Evolutionary conservation across 441 rosid species (phyloP).

Genomic region (Euphorbia schlechtendalii): DNA sequence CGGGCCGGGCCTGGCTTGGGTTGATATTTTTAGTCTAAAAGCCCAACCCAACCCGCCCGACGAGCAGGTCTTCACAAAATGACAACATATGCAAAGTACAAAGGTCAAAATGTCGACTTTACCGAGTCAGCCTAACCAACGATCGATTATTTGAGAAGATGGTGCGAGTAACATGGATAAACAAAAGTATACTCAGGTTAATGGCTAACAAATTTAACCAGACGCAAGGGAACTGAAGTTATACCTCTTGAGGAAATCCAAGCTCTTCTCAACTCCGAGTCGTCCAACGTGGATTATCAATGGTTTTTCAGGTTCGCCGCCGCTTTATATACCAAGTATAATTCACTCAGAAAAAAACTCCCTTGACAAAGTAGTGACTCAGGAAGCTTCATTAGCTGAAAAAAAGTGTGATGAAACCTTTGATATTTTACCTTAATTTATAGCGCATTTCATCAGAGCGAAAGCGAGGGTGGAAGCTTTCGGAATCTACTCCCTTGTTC

Average conservation of each 20-base stretch:
- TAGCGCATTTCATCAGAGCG: slow-evolving; percentile 73
- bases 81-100: too few relatives aligned
- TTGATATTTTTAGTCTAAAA: too few relatives aligned
- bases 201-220: not conserved
- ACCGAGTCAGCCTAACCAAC: too few relatives aligned
- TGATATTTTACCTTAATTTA: slow-evolving; percentile 51
- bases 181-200: not conserved
- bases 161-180: not conserved
- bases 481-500: slow-evolving; percentile 98
- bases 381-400: slow-evolving; percentile 1
- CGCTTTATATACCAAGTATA: slow-evolving; percentile 26
- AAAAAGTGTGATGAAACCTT: too few relatives aligned
- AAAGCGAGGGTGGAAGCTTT: slow-evolving; percentile 76
- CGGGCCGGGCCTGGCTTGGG: too few relatives aligned
- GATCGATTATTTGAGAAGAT: too few relatives aligned
- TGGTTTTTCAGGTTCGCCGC: slow-evolving; percentile 89
- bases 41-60: too few relatives aligned
- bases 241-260: slow-evolving; percentile 81
- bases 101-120: too few relatives aligned
- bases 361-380: too few relatives aligned
- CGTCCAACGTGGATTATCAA: slow-evolving; percentile 90
- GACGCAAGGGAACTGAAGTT: not conserved
- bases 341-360: too few relatives aligned
- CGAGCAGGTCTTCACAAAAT: too few relatives aligned
- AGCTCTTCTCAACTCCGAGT: slow-evolving; percentile 71